phyloP scores from a whole-genome alignment of 345 rosid genomes.

The Stellera chamaejasme region DNA sequence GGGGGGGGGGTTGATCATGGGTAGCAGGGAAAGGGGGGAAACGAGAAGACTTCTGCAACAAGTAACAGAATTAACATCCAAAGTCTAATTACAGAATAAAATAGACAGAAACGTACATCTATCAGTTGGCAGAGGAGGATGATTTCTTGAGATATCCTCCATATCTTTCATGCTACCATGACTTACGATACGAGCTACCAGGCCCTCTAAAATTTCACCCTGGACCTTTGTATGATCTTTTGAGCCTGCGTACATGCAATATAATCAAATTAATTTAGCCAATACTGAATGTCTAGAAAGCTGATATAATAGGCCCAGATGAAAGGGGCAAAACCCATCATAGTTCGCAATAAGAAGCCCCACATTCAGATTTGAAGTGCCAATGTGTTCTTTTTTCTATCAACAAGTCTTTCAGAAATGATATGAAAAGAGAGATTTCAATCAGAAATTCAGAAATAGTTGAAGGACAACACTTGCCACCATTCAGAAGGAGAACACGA shows the following conservation, averaged over 20 bases:
- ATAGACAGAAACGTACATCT: constrained; percentile 42
- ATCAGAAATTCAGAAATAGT: too few relatives aligned
- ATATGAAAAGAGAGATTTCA: too few relatives aligned
- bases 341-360: background rate
- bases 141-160: constrained; percentile 64
- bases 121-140: constrained; percentile 51
- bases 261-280: constrained; percentile 7
- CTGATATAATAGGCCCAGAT: background rate
- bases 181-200: constrained; percentile 93
- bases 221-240: constrained; percentile 76
- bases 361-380: too few relatives aligned
- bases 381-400: too few relatives aligned
- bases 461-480: too few relatives aligned
- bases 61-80: background rate
- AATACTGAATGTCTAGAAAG: constrained; percentile 3
- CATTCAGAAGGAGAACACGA: too few relatives aligned
- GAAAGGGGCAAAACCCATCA: background rate
- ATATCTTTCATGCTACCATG: constrained; percentile 68
- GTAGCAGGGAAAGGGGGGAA: background rate
- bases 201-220: constrained; percentile 97
- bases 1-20: background rate
- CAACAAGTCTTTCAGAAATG: too few relatives aligned
- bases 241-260: constrained; percentile 43
- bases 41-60: background rate
- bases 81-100: constrained; percentile 1